phyloP scores from a whole-genome alignment of 495 filamentous ascomycete species.

The Ascobolus immersus region DNA sequence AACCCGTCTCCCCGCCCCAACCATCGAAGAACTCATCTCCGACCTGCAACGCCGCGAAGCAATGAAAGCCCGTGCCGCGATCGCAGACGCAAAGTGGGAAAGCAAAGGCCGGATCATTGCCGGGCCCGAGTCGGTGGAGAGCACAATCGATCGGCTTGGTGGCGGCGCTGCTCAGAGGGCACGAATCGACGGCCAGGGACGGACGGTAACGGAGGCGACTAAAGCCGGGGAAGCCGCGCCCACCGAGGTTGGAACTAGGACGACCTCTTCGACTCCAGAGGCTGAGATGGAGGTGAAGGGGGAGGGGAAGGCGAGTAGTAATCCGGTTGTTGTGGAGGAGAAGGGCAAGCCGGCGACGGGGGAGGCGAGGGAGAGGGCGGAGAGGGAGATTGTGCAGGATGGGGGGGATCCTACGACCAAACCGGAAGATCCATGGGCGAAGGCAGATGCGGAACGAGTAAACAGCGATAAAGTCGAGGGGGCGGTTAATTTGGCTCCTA shows the following conservation, averaged over 20 bases:
- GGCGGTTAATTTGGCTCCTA: too few relatives aligned
- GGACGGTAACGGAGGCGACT: not conserved
- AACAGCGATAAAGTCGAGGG: too few relatives aligned
- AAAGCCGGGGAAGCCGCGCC: too few relatives aligned
- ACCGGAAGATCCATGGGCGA: constrained; percentile 7
- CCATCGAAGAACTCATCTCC: constrained; percentile 42
- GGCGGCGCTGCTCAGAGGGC: not conserved
- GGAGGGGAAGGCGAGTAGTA: constrained; percentile 2
- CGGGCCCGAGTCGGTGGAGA: constrained; percentile 8
- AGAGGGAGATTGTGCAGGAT: constrained; percentile 1
- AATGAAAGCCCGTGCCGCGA: constrained; percentile 46
- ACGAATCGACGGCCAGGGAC: not conserved
- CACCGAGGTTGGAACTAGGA: too few relatives aligned
- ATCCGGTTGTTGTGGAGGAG: not conserved
- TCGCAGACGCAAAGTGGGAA: constrained; percentile 74
- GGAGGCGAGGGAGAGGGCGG: constrained; percentile 2
- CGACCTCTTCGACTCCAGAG: too few relatives aligned
- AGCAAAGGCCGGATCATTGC: constrained; percentile 30
- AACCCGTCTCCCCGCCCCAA: constrained; percentile 42
- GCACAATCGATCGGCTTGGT: constrained; percentile 4
- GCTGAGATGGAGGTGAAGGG: constrained; percentile 1
- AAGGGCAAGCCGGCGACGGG: constrained; percentile 1
- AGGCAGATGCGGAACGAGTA: constrained; percentile 6
- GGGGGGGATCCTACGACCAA: not conserved
- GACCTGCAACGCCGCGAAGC: constrained; percentile 41